These are phyloP conservation scores for Verticillium nonalfalfae DNA, from an alignment of 2,329 filamentous ascomycete species.

Conservation along the genomic window DNA sequence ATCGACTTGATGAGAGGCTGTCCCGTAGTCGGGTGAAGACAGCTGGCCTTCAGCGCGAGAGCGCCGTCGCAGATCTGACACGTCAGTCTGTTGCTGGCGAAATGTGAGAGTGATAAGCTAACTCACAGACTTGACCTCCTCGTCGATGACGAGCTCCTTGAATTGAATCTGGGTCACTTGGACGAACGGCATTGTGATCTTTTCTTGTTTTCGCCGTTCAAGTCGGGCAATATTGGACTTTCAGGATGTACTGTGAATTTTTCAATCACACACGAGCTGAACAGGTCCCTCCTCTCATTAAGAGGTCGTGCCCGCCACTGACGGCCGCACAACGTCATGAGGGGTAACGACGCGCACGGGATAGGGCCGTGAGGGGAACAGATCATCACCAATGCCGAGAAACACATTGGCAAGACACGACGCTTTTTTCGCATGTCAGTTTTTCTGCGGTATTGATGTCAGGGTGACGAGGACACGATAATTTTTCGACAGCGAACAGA, in stretches of 20 bases:
- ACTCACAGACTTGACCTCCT: conserved; percentile 50
- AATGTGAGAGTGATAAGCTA: neutral
- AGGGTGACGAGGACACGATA: too few species aligned
- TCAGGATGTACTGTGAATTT: neutral
- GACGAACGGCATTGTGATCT: conserved; percentile 48
- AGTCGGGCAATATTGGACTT: too few species aligned
- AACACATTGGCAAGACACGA: too few species aligned
- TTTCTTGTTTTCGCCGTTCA: neutral
- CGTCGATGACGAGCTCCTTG: conserved; percentile 41
- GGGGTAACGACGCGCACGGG: neutral
- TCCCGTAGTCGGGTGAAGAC: conserved; percentile 53
- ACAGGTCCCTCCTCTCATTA: neutral
- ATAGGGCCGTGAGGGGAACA: neutral
- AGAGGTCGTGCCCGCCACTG: neutral
- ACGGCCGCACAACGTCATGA: neutral
- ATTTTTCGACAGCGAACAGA: neutral
- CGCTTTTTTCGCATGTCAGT: too few species aligned
- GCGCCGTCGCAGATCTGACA: conserved; percentile 22
- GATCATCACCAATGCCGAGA: neutral
- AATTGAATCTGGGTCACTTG: conserved; percentile 66
- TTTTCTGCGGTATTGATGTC: too few species aligned
- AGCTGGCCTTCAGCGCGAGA: conserved; percentile 49
- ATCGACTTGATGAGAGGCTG: conserved; percentile 54
- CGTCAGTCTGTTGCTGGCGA: neutral
- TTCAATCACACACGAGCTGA: neutral